Evolutionary conservation across 1,139 yeast genomes (phyloP).

Genomic region (Debaryomyces subglobosus): DNA sequence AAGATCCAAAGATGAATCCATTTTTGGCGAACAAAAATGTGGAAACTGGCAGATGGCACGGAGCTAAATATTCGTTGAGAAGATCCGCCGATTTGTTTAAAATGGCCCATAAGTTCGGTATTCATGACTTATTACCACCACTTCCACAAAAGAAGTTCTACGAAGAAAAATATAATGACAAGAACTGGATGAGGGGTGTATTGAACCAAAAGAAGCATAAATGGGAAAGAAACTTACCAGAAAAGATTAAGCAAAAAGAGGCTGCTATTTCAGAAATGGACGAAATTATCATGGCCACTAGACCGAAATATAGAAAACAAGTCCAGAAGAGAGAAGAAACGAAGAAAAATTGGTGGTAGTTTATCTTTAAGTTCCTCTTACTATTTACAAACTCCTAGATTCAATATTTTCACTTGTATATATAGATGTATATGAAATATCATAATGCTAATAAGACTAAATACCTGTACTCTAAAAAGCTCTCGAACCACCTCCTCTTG

Average conservation of each 20-base stretch:
- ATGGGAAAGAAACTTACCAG: constrained; percentile 72
- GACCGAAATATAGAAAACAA: constrained; percentile 64
- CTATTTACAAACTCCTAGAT: neutral
- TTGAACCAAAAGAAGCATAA: constrained; percentile 77
- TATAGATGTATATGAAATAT: constrained; percentile 4
- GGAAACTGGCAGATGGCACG: constrained; percentile 74
- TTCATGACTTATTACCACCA: constrained; percentile 78
- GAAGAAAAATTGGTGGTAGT: constrained; percentile 51
- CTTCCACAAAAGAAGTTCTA: constrained; percentile 73
- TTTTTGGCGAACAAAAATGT: constrained; percentile 87
- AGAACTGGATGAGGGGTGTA: constrained; percentile 78
- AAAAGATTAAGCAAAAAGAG: constrained; percentile 59
- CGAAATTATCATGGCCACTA: constrained; percentile 62
- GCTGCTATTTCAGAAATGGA: constrained; percentile 78
- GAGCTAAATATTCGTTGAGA: constrained; percentile 78
- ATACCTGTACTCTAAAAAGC: constrained; percentile 16
- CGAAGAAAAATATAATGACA: constrained; percentile 72
- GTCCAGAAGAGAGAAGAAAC: constrained; percentile 53
- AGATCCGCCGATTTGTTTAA: constrained; percentile 86
- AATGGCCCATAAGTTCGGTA: constrained; percentile 79
- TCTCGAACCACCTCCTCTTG: constrained; percentile 25
- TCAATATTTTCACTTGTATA: constrained; percentile 3
- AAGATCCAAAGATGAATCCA: constrained; percentile 79
- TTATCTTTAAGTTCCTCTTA: neutral
- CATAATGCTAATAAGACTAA: constrained; percentile 5